Conservation (phyloP, 1,284 basidiomycete genomes). For the Porodaedalea pini region DNA sequence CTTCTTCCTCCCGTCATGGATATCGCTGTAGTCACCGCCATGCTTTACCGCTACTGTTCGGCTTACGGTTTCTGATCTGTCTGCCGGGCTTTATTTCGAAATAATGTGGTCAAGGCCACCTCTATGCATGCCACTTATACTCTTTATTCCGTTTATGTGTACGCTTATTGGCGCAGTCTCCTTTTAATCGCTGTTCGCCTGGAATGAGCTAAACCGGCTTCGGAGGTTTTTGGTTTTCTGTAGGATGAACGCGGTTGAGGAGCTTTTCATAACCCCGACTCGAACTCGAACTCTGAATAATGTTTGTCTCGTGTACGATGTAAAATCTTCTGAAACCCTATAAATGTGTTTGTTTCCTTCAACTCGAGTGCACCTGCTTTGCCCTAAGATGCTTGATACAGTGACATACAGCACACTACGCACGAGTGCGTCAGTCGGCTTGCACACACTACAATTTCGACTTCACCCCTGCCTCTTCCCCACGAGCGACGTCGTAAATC, state of each 20-base stretch:
- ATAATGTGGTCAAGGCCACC: background rate
- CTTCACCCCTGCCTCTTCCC: constrained; percentile 37
- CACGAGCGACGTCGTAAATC: constrained; percentile 64
- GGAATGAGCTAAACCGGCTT: too few relatives aligned
- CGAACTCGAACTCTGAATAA: too few relatives aligned
- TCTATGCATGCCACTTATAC: background rate
- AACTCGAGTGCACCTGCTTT: too few relatives aligned
- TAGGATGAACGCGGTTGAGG: too few relatives aligned
- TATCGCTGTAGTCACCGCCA: constrained; percentile 74
- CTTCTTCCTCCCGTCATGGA: constrained; percentile 86
- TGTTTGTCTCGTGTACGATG: too few relatives aligned
- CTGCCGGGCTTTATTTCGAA: background rate
- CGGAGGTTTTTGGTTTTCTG: too few relatives aligned
- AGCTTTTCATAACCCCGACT: too few relatives aligned
- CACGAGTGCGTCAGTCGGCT: too few relatives aligned
- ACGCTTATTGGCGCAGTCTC: background rate
- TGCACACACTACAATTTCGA: constrained; percentile 55
- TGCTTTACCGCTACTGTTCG: constrained; percentile 76
- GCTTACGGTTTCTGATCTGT: constrained; percentile 56
- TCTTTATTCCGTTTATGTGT: background rate
- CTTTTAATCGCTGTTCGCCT: background rate
- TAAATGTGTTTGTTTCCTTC: too few relatives aligned
- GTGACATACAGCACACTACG: too few relatives aligned
- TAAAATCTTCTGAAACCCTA: too few relatives aligned
- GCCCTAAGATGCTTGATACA: too few relatives aligned